Base-by-base conservation (phyloP, 2,329 filamentous ascomycete genomes). In the Dryadomyces sulphureus region DNA sequence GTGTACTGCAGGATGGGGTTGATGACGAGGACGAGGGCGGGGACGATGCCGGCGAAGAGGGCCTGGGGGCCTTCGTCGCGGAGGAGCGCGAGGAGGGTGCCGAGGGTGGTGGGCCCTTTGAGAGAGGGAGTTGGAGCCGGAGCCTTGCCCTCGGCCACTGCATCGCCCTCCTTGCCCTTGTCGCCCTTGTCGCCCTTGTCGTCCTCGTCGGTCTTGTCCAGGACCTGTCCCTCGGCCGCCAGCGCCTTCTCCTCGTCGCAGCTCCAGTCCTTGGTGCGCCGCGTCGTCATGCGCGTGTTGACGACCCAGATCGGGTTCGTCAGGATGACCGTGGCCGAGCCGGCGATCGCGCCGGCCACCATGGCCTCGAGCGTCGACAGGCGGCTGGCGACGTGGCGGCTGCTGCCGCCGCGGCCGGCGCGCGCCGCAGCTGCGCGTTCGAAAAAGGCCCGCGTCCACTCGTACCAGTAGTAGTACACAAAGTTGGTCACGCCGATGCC, bases 401-500 rank as follows among this genome's bases (percentile, higher is more conserved):
- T 32, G 3, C 25, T 12, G 7, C 27, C 27, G 5, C 16, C n/a
- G 52, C 86, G 79, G 30, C 84, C 84, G 5, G 27, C 43, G 44
- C 48, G 38, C 56, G 77, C 80, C 48, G 73, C 62, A 40, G 88
- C 87, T 9, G 87, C 84, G 53, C 73, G 72, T 62, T 86, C 87
- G 67, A 96, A 95, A 60, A 83, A 83, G 43, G 82, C 74, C 49
- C 89, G 81, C 52, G 88, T 92, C 85, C 87, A 98, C 69, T 98
- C 92, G 66, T 96, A 98, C 90, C 86, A 98, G 73, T 96, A 98
- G 69, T 98, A 98, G 73, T 98, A 98, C 41, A 98, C 90, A 62
- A 98, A 98, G 71, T 98, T 98, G 57, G 92, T 98, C 55, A 98
- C 81, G 64, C 84, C 92, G 69, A 98, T 96, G 62, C 92, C 92